Conservation (phyloP, 2,329 filamentous ascomycete species). For the Ascochyta rabiei region DNA sequence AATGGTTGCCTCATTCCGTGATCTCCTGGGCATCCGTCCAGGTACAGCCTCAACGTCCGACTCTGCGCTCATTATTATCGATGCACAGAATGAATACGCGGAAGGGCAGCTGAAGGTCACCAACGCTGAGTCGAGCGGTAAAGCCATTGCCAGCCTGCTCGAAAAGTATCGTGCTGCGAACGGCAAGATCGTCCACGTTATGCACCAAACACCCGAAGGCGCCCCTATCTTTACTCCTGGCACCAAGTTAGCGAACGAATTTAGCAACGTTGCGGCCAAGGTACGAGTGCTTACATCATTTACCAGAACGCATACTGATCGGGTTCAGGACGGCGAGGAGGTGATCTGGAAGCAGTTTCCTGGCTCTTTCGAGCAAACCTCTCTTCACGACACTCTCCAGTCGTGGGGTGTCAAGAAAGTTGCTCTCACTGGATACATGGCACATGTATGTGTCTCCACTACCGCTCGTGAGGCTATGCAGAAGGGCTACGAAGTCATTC, state of each 20-base stretch:
- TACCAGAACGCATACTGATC: not conserved
- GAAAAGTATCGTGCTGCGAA: slow-evolving; percentile 63
- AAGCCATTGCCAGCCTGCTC: slow-evolving; percentile 63
- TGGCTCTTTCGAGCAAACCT: slow-evolving; percentile 65
- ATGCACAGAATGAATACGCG: slow-evolving; percentile 73
- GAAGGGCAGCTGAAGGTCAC: slow-evolving; percentile 62
- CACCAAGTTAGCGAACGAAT: slow-evolving; percentile 65
- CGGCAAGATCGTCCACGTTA: slow-evolving; percentile 65
- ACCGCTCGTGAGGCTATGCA: slow-evolving; percentile 67
- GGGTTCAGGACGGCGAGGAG: slow-evolving; percentile 57
- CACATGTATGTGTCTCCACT: slow-evolving; percentile 68
- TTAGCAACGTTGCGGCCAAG: slow-evolving; percentile 62
- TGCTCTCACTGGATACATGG: slow-evolving; percentile 68
- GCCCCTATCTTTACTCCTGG: slow-evolving; percentile 70
- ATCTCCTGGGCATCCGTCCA: slow-evolving; percentile 60
- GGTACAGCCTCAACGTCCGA: slow-evolving; percentile 64
- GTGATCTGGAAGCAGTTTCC: slow-evolving; percentile 63
- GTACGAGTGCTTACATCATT: slow-evolving; percentile 3
- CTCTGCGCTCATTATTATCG: slow-evolving; percentile 69
- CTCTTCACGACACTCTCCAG: slow-evolving; percentile 62
- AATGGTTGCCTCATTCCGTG: slow-evolving; percentile 53
- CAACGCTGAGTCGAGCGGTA: slow-evolving; percentile 60
- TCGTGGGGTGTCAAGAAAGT: slow-evolving; percentile 62
- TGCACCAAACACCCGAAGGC: slow-evolving; percentile 64
- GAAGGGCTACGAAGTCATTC: slow-evolving; percentile 66